A percentile compares a stretch with the other conserved stretches of the same genome.
Conservation (phyloP, 2,329 filamentous ascomycete genomes). For the Leptographium procerum region DNA sequence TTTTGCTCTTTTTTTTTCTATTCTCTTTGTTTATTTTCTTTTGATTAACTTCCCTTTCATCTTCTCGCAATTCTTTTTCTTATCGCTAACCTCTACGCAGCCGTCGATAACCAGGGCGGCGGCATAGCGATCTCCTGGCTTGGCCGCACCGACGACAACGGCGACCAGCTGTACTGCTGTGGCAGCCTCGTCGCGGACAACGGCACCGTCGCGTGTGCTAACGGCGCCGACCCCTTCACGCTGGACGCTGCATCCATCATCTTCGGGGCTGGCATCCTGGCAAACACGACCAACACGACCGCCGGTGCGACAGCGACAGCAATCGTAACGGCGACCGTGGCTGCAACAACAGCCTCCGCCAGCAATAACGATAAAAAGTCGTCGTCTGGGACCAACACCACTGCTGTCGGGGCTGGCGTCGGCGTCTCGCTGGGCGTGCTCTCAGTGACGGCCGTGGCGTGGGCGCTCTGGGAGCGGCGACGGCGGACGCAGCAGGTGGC, state of each 20-base stretch:
- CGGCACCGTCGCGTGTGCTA: slow-evolving; percentile 4
- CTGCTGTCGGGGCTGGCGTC: slow-evolving; percentile 9
- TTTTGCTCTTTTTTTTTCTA: too few species aligned
- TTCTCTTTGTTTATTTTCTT: too few species aligned
- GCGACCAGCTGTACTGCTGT: slow-evolving; percentile 7
- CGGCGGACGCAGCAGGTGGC: slow-evolving; percentile 2
- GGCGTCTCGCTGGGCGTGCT: slow-evolving; percentile 8
- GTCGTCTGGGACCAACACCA: not conserved
- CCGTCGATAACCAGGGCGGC: too few species aligned
- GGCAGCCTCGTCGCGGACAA: not conserved
- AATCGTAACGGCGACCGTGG: not conserved
- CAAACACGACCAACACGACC: slow-evolving; percentile 4
- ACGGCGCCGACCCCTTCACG: slow-evolving; percentile 5
- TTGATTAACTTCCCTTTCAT: too few species aligned
- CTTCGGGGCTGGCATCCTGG: slow-evolving; percentile 5
- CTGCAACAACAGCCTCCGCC: not conserved
- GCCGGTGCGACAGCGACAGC: not conserved
- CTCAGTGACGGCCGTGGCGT: not conserved
- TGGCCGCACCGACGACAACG: not conserved
- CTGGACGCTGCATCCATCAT: slow-evolving; percentile 3
- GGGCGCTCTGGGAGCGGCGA: slow-evolving; percentile 10
- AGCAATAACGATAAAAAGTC: too few species aligned
- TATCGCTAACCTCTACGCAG: too few species aligned
- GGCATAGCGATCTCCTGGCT: not conserved
- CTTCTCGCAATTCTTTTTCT: too few species aligned